Evolutionary conservation across 1,139 yeast species (phyloP).

Genomic region (Suhomyces anneliseae): DNA sequence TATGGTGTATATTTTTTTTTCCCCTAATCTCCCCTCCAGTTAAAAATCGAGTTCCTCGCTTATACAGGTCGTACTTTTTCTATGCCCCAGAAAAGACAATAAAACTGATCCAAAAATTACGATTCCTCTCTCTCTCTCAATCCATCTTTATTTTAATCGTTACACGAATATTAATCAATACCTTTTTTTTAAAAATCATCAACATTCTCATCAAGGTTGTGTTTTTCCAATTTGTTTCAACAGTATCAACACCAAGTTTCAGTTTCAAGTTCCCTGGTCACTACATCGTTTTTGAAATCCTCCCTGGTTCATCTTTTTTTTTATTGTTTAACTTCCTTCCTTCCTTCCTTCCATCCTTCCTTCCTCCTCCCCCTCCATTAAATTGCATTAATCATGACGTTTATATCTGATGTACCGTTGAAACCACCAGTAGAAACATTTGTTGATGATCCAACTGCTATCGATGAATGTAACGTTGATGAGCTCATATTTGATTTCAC

Average conservation of each 20-base stretch:
- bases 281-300: background rate
- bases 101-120: background rate
- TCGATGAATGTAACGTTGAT: constrained; percentile 37
- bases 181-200: too few relatives aligned
- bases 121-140: background rate
- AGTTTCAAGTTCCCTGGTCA: background rate
- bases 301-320: background rate
- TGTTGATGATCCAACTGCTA: constrained; percentile 40
- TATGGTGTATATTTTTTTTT: too few relatives aligned
- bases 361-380: background rate
- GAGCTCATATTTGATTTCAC: constrained; percentile 38
- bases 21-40: background rate
- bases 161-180: too few relatives aligned
- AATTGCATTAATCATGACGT: constrained; percentile 5
- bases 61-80: background rate
- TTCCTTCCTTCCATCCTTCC: background rate
- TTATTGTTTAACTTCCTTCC: background rate
- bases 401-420: constrained; percentile 37
- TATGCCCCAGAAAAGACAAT: background rate
- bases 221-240: too few relatives aligned
- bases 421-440: constrained; percentile 43
- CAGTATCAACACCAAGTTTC: too few relatives aligned
- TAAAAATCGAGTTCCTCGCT: background rate
- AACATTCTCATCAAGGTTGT: too few relatives aligned
- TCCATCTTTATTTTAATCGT: too few relatives aligned